Evolutionary conservation across 2,329 filamentous ascomycete genomes (phyloP).

Genomic region (Penicillium corylophilum): DNA sequence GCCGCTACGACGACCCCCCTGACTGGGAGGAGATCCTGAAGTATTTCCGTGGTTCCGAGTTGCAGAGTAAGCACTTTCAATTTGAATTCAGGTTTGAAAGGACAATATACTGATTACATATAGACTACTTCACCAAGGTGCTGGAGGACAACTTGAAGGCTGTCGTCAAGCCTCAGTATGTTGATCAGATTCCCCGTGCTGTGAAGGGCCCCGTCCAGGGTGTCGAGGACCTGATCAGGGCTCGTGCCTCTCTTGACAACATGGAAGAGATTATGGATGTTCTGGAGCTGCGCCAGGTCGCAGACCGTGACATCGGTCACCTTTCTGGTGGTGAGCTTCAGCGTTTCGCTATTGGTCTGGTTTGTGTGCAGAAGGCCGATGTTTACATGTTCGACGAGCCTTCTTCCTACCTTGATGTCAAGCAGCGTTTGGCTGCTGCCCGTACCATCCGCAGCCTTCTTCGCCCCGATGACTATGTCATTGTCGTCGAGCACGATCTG

Average conservation of each 20-base stretch:
- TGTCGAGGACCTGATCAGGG: conserved; percentile 75
- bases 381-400: conserved; percentile 99
- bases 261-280: conserved; percentile 77
- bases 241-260: conserved; percentile 74
- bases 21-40: conserved; percentile 99
- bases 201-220: conserved; percentile 78
- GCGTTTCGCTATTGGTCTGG: conserved; percentile 93
- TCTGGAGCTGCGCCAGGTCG: conserved; percentile 83
- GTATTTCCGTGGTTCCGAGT: conserved; percentile 94
- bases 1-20: conserved; percentile 90
- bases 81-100: neutral
- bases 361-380: conserved; percentile 93
- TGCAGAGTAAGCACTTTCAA: conserved; percentile 70
- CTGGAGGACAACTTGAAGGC: conserved; percentile 96
- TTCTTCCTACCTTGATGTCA: conserved; percentile 98
- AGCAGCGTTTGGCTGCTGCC: conserved; percentile 92
- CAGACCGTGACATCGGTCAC: conserved; percentile 84
- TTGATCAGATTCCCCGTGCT: conserved; percentile 94
- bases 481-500: conserved; percentile 98
- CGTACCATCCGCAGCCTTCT: conserved; percentile 89
- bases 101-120: conserved; percentile 17
- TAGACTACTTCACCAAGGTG: conserved; percentile 98
- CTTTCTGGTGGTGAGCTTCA: conserved; percentile 98
- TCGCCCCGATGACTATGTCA: conserved; percentile 88
- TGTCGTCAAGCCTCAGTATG: conserved; percentile 98